These are phyloP conservation scores for Colletotrichum tamarilloi DNA, from an alignment of 2,329 filamentous ascomycete species.

Conservation along the genomic window DNA sequence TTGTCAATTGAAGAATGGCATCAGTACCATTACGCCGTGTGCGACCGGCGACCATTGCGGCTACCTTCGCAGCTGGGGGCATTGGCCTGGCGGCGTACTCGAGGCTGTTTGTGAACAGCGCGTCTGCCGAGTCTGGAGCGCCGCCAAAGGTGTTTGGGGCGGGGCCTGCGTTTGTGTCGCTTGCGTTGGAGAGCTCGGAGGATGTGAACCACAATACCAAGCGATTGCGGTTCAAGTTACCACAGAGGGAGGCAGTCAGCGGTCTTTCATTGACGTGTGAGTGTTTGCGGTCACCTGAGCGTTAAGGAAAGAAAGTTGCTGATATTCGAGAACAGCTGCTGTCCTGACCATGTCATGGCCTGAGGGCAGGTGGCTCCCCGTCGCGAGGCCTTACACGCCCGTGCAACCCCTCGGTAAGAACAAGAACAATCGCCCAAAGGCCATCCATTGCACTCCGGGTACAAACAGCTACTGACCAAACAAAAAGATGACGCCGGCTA, in stretches of 20 bases:
- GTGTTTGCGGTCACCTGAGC: constrained; percentile 77
- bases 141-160: constrained; percentile 43
- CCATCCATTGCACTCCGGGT: too few species aligned
- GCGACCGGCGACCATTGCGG: constrained; percentile 40
- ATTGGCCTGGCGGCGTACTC: constrained; percentile 34
- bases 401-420: constrained; percentile 61
- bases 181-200: constrained; percentile 83
- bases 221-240: constrained; percentile 87
- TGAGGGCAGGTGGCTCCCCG: constrained; percentile 66
- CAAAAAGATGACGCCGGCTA: constrained; percentile 63
- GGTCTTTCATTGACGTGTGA: constrained; percentile 87
- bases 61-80: constrained; percentile 35
- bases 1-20: constrained; percentile 8
- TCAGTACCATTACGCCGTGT: constrained; percentile 21
- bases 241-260: constrained; percentile 84
- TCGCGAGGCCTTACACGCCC: constrained; percentile 75
- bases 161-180: constrained; percentile 72
- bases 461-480: too few species aligned
- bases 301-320: too few species aligned
- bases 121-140: constrained; percentile 18
- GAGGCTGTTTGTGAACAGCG: constrained; percentile 38
- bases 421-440: background rate
- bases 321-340: constrained; percentile 29
- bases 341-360: constrained; percentile 58
- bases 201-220: constrained; percentile 94